Base-by-base conservation (phyloP, 192 early-diverging fungal genomes). In the Chytriomyces sp. region DNA sequence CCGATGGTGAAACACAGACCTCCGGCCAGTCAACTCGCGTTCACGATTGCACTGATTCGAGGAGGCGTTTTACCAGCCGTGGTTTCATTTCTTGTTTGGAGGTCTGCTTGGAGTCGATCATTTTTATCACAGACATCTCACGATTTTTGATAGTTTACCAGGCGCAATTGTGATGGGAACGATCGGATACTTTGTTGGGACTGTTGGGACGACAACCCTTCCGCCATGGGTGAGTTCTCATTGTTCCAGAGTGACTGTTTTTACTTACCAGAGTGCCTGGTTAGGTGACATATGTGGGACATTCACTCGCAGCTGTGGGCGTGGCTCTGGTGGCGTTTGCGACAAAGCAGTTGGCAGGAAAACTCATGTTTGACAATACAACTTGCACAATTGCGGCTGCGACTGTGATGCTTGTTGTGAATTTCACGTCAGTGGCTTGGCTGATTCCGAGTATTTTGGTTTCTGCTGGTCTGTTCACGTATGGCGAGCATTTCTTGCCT, bases 301-400 rank as follows among this genome's bases (percentile, higher is more conserved):
- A 90, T 67, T 86, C 86, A 5, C 75, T 90, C 7, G 80, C 82
- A 0, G 64, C 89, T 5, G 82, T 87, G 1, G 89, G 88, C 1
- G 80, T 93, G 28, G 92, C 87, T 6, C 81, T 93, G 5, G 86
- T 91, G 0, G 90, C 88, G 5, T 67, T 89, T 8, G 91, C 91
- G 3, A 89, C 83, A 7, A 64, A 62, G 44, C 67, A 75, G 46
- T 46, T 81, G 24, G 16, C 47, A 0, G 11, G 11, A 45, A 81
- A 81, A 59, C 47, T 82, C 28, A 6, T 79, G 48, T 18, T 16
- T 16, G 72, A 72, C 46, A 80, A 48, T 11, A 47, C 61, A 7
- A 64, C 46, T 23, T 45, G 45, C 45, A 59, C 64, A 3, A 10
- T 82, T 13, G 74, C 67, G 7, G 62, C 63, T 20, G 5, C 73